Evolutionary conservation across 1,139 yeast species (phyloP), one percentile per base, ranked within the genome.

Genomic region (Suhomyces anneliseae): DNA sequence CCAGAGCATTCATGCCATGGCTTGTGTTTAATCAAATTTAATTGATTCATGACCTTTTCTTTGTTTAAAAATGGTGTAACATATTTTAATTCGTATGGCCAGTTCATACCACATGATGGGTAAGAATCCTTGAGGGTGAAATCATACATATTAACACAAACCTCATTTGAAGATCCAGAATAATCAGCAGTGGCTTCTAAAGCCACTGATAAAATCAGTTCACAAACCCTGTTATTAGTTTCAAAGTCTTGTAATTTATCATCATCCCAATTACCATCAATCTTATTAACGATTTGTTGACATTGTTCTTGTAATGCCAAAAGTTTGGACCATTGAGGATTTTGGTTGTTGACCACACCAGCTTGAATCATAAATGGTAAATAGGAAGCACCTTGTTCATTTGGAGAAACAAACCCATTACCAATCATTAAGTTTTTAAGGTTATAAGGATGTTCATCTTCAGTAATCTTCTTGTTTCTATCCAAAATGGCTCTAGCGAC

Each of bases 321-420:
- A 19, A 87, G 57, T 2, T 52, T 49, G 1, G 64, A 50, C 69
- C 83, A 74, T 40, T 60, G 56, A 0, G 73, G 71, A 49, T 75
- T 76, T 3, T 58, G 49, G 7, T 62, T 52, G 34, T 72, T 61
- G 8, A 93, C 67, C 8, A 93, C 56, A 0, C 84, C 86, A 7
- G 81, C 76, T 15, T 83, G 76, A 38, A 83, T 57, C 2, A 88
- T 76, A 64, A 78, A 92, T 1, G 96, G 96, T 35, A 89, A 66
- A 59, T 87, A 90, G 12, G 96, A 82, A 50, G 90, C 72, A 47
- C 95, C 85, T 66, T 93, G 99, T 44, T 80, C 78, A 52, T 83
- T 80, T 1, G 98, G 97, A 36, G 90, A 92, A n/a, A 93, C 82
- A 96, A 97, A 93, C 1, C 97, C 98, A 67, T 93, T 93, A 9